Conservation (phyloP, 805 yeast species). For the Naumovozyma dairenensis region DNA sequence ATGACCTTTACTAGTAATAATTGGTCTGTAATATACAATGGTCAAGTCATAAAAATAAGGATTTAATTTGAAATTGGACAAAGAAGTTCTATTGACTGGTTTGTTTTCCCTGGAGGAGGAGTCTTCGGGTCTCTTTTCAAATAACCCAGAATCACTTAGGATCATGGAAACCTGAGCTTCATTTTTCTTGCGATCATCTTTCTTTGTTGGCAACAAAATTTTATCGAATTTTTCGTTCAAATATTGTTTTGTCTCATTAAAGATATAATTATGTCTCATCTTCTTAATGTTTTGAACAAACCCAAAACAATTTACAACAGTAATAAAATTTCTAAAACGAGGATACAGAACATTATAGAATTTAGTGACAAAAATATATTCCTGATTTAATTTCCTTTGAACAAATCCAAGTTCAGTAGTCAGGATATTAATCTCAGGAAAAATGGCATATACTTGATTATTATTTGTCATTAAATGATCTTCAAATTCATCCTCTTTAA, state of each 20-base stretch:
- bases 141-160: not conserved
- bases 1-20: slow-evolving; percentile 11
- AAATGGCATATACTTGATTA: slow-evolving; percentile 54
- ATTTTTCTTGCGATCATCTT: not conserved
- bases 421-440: slow-evolving; percentile 79
- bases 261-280: slow-evolving; percentile 13
- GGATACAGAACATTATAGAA: slow-evolving; percentile 65
- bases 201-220: slow-evolving; percentile 2
- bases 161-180: slow-evolving; percentile 1
- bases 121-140: not conserved
- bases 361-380: slow-evolving; percentile 46
- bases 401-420: slow-evolving; percentile 36
- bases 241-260: slow-evolving; percentile 49
- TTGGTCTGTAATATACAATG: slow-evolving; percentile 31
- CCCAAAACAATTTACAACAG: slow-evolving; percentile 34
- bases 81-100: no score
- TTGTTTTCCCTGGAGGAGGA: not conserved
- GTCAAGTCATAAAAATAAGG: slow-evolving; percentile 28
- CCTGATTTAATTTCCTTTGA: slow-evolving; percentile 47
- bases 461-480: slow-evolving; percentile 20
- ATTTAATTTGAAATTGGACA: slow-evolving; percentile 7
- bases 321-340: slow-evolving; percentile 50
- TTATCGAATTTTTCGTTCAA: slow-evolving; percentile 27
- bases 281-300: slow-evolving; percentile 23
- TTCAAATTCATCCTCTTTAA: slow-evolving; percentile 25